Evolutionary conservation across 23 red algal species (phyloP), one percentile per base, ranked within the genome.

Genomic region (Gracilaria domingensis): DNA sequence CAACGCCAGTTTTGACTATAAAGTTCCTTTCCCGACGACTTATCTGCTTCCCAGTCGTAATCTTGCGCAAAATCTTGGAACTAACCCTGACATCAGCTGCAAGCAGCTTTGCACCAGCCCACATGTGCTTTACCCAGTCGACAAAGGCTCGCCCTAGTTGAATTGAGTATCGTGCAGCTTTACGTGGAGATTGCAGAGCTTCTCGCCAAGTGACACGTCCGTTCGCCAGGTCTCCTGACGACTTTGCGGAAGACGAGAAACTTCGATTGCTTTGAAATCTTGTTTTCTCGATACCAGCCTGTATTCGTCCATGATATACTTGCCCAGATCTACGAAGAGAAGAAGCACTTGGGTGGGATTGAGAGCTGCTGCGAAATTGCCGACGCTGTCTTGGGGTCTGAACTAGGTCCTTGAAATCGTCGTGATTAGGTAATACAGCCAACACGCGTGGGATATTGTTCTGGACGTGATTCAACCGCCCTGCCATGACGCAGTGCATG

Each of bases 1-100:
- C 97, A 35, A 82, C 83, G 23, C 97, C 97, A 2, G 97, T 98
- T 23, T 91, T 73, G 23, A 98, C 88, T 20, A 98, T 92, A 37
- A 98, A 87, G 82, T 98, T 98, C 25, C 97, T 81, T 82, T 98
- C 97, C 26, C 97, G 66, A 42, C 97, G 93, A 49, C 80, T 90
- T 33, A 98, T 87, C 50, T 91, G 91, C 67, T 98, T 98, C 7
- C 97, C 97, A 47, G 90, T 28, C 17, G 87, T 80, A 37, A 95
- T 65, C 42, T 91, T 74, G 72, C 93, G 94, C 48, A 98, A 25
- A 91, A 98, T 95, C 32, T 78, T 64, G 37, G 78, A 95, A 56
- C 91, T 93, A 47, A 96, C 93, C 25, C 97, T 76, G 3, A 95
- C 97, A 50, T 98, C 97, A 72, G 97, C 97, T 1, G 95, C 90